These are phyloP conservation scores for Volvox reticuliferus DNA, from an alignment of 139 green algal genomes.

Conservation along the genomic window DNA sequence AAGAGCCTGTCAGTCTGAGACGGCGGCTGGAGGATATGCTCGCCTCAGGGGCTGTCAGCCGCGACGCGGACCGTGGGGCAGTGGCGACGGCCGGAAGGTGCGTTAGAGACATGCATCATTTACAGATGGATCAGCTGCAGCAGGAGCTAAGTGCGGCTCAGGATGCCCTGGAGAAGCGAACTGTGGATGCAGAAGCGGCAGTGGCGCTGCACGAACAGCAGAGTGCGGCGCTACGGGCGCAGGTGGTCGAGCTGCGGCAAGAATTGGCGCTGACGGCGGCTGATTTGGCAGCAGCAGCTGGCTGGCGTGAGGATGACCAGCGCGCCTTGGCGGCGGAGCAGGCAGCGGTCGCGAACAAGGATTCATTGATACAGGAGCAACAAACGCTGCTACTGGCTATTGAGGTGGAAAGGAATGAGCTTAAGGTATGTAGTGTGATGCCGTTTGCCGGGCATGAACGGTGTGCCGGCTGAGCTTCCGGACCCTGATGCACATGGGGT, in stretches of 20 bases:
- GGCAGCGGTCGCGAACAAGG: neutral
- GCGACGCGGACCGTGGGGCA: neutral
- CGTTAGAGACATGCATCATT: neutral
- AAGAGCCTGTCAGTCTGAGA: neutral
- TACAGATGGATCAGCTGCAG: neutral
- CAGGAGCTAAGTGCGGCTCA: neutral
- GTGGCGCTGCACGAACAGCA: neutral
- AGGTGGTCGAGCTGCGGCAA: conserved; percentile 21
- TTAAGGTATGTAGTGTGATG: neutral
- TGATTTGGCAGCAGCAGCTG: neutral
- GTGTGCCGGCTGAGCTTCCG: too few relatives aligned
- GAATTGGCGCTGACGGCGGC: neutral
- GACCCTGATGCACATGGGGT: too few relatives aligned
- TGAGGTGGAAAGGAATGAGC: neutral
- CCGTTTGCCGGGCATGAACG: neutral
- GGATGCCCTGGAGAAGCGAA: neutral
- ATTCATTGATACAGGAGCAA: neutral
- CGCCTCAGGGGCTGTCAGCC: neutral
- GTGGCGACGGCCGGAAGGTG: neutral
- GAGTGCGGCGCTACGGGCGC: neutral
- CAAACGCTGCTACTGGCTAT: conserved; percentile 8
- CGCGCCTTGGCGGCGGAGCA: neutral
- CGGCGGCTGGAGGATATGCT: neutral
- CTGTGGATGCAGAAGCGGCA: neutral
- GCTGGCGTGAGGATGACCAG: neutral